Base-by-base conservation (phyloP, 2,329 filamentous ascomycete species). In the Fusarium sp. region DNA sequence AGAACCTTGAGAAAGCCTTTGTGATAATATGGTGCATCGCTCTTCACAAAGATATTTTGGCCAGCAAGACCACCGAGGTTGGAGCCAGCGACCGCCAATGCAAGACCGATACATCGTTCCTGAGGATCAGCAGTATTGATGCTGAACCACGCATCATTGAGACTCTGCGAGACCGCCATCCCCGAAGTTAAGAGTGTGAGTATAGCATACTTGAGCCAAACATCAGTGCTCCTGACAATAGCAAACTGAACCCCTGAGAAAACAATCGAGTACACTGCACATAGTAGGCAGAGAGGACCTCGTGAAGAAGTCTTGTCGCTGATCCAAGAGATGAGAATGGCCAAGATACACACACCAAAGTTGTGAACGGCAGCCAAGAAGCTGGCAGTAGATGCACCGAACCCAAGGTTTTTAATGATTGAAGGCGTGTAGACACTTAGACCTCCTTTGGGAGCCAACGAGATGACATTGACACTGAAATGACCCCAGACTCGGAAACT, bases 111-210 rank as follows among this genome's bases (percentile, higher is more conserved):
- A 8, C 58, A 62, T 1, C 56, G 21, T 3, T 43, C 38, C 10
- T 62, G 56, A 0, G 58, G 58, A 11, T 61, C 43, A 3, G 31
- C 39, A 4, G 58, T 62, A 0, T 62, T 62, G 16, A 61, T 62
- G 0, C 58, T 62, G 0, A 62, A 44, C 58, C 58, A 62, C 0
- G 58, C 58, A 35, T 62, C 58, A 2, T 62, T 62, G 0, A 62
- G 38, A 3, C 54, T 57, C 10, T 62, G 58, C 0, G 58, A 57
- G 6, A 62, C 57, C 1, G 56, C 58, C 0, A 62, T 35, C 6
- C 58, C 56, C 0, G 58, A 62, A 0, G 37, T 59, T 1, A 62
- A 4, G 4, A 62, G 44, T 0, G 58, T 61, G 0, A 62, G 21
- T 0, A 61, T 62, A 2, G 56, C 38, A 2, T 62, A 62, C 3